Evolutionary conservation across 345 rosid species (phyloP).

Genomic region (Capsella bursapastoris): DNA sequence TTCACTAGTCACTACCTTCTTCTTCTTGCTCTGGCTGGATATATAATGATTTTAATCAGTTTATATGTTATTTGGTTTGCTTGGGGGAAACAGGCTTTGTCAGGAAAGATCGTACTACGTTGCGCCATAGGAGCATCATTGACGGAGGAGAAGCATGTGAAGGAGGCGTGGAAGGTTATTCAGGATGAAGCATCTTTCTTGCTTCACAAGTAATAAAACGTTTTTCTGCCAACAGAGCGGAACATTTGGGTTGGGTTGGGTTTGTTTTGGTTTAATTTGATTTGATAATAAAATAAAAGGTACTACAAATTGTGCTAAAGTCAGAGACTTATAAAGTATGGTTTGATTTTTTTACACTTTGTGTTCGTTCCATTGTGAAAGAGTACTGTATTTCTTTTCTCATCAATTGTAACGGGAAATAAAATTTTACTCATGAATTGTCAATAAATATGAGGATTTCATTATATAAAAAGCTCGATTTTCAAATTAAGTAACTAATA

Average conservation of each 20-base stretch:
- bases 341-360: too few species aligned
- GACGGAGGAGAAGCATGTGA: constrained; percentile 84
- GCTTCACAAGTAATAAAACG: constrained; percentile 38
- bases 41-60: background rate
- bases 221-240: constrained; percentile 15
- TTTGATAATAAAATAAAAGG: background rate
- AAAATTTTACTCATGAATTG: too few species aligned
- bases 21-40: background rate
- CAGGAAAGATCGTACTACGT: constrained; percentile 63
- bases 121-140: constrained; percentile 87
- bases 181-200: constrained; percentile 68
- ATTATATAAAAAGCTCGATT: too few species aligned
- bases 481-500: too few species aligned
- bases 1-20: constrained; percentile 29
- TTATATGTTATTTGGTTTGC: background rate
- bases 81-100: constrained; percentile 57
- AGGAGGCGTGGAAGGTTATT: constrained; percentile 74
- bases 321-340: too few species aligned
- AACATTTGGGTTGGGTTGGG: constrained; percentile 1
- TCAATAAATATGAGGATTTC: too few species aligned
- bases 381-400: too few species aligned
- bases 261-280: background rate
- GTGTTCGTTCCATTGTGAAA: too few species aligned
- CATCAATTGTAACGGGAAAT: too few species aligned
- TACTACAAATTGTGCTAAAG: too few species aligned